A percentile compares a stretch with the other conserved stretches of the same genome.
These are phyloP conservation scores for Ustilago lituana DNA, from an alignment of 1,284 basidiomycete species.

Conservation along the genomic window DNA sequence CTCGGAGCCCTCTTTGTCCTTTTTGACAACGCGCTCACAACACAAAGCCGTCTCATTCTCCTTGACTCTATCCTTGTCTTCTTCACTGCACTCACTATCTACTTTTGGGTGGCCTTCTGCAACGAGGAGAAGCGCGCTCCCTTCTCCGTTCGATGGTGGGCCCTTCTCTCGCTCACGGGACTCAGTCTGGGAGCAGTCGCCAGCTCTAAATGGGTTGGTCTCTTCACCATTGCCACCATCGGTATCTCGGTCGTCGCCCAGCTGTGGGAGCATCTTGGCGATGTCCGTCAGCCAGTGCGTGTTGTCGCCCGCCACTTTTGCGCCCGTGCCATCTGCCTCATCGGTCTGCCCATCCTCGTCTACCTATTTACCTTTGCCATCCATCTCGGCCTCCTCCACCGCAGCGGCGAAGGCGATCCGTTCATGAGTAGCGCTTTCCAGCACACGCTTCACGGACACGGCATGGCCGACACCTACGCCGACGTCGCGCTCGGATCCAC, in stretches of 20 bases:
- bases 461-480: slow-evolving; percentile 88
- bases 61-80: slow-evolving; percentile 97
- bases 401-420: slow-evolving; percentile 93
- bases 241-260: slow-evolving; percentile 86
- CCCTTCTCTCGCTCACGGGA: slow-evolving; percentile 87
- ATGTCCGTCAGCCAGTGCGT: slow-evolving; percentile 80
- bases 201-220: slow-evolving; percentile 97
- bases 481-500: slow-evolving; percentile 88
- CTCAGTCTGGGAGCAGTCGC: slow-evolving; percentile 88
- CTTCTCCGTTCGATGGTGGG: slow-evolving; percentile 90
- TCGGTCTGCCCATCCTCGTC: slow-evolving; percentile 82
- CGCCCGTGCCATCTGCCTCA: slow-evolving; percentile 87
- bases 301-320: slow-evolving; percentile 84
- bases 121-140: slow-evolving; percentile 81
- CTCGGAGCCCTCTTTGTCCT: slow-evolving; percentile 89
- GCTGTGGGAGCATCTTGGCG: slow-evolving; percentile 89
- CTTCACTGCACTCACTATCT: slow-evolving; percentile 90
- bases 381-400: slow-evolving; percentile 87
- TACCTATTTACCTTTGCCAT: slow-evolving; percentile 97
- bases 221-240: slow-evolving; percentile 97
- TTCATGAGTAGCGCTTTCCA: slow-evolving; percentile 99
- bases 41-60: slow-evolving; percentile 94
- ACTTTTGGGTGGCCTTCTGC: slow-evolving; percentile 88
- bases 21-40: slow-evolving; percentile 95
- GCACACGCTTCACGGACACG: slow-evolving; percentile 88